Conservation (phyloP, 2,329 filamentous ascomycete species). For the Bisporella sp. region DNA sequence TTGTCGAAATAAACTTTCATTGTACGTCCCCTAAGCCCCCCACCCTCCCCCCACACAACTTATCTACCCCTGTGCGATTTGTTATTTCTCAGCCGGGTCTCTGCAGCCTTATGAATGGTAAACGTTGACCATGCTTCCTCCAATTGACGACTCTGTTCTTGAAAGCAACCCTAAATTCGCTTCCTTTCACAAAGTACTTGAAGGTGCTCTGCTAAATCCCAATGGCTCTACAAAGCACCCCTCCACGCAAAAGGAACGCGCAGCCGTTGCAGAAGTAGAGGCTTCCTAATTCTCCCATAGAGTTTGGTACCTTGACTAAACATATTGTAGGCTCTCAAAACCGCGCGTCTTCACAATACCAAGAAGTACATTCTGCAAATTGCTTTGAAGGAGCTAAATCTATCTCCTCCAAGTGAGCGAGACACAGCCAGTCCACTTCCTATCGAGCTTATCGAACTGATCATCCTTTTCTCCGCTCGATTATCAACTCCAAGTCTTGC, state of each 20-base stretch:
- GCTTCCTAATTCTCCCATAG: slow-evolving; percentile 5
- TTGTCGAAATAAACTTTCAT: too few species aligned
- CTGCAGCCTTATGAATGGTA: too few species aligned
- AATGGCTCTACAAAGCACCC: slow-evolving; percentile 52
- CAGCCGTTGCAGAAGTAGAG: slow-evolving; percentile 46
- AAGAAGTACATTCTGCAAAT: not conserved
- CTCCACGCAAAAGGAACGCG: slow-evolving; percentile 41
- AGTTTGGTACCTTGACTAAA: not conserved
- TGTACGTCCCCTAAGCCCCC: too few species aligned
- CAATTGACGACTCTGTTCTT: slow-evolving; percentile 47
- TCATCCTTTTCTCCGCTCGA: slow-evolving; percentile 45
- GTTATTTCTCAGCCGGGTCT: too few species aligned
- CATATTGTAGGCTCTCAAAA: slow-evolving; percentile 40
- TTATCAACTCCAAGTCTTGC: slow-evolving; percentile 30
- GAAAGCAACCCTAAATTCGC: slow-evolving; percentile 53
- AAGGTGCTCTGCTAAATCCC: slow-evolving; percentile 45
- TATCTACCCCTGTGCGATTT: too few species aligned
- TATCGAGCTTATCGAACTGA: slow-evolving; percentile 43
- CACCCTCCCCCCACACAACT: too few species aligned
- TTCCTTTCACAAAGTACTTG: slow-evolving; percentile 48
- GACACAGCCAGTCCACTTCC: slow-evolving; percentile 26
- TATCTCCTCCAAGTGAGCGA: not conserved
- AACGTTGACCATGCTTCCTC: slow-evolving; percentile 44
- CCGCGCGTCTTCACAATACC: slow-evolving; percentile 35
- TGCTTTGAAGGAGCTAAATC: not conserved